Base-by-base conservation (phyloP, 768 basidiomycete species). In the Serendipita indica region DNA sequence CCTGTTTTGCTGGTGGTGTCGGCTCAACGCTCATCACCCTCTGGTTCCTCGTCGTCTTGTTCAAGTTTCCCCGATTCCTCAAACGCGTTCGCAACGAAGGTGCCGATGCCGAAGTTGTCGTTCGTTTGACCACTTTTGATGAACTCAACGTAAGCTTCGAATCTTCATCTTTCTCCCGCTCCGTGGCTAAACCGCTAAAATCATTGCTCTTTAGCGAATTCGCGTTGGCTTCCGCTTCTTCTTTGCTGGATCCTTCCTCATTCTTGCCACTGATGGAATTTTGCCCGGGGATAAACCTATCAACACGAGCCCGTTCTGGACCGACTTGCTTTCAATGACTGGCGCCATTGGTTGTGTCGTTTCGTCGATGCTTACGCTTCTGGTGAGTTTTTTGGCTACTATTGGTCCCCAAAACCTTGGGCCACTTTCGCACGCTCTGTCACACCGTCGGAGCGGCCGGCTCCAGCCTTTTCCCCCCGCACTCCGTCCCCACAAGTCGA, bases 161-260 rank as follows among this genome's bases (percentile, higher is more conserved):
- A 49, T 20, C 14, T 54, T n/a, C n/a, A 16, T 54, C 12, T 54
- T n/a, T n/a, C n/a, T n/a, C n/a, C n/a, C n/a, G n/a, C n/a, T n/a
- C n/a, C n/a, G n/a, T n/a, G n/a, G n/a, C n/a, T n/a, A n/a, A n/a
- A n/a, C n/a, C n/a, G n/a, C n/a, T n/a, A n/a, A n/a, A n/a, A n/a
- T n/a, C n/a, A n/a, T n/a, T n/a, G n/a, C n/a, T n/a, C n/a, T n/a
- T n/a, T 27, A 54, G 49, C 20, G 49, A 20, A 78, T 86, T 37
- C 86, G 87, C 1, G 70, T 88, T 54, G 64, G 80, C 18, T 86
- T 87, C 71, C 82, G 89, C 4, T 81, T 85, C 68, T 56, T 88
- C 13, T 88, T 89, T 66, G 76, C 77, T 1, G 63, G 82, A 0
- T 81, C 88, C 0, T 66, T 86, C 20, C 64, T 84, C 13, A 75